Base-by-base conservation (phyloP, 2,329 filamentous ascomycete genomes). In the Madurella mycetomatis region DNA sequence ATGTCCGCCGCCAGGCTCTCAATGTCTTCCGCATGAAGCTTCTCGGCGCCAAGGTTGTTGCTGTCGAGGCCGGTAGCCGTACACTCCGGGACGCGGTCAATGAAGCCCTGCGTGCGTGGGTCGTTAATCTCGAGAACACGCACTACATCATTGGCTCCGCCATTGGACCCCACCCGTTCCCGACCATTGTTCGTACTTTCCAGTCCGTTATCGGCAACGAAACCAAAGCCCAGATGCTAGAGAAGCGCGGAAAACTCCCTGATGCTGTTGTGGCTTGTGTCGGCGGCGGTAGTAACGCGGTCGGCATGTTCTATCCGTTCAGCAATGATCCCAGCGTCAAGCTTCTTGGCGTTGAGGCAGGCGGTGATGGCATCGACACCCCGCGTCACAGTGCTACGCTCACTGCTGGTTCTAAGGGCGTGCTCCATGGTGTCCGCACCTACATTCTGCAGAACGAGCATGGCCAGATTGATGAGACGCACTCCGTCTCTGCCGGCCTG, bases 21-120 rank as follows among this genome's bases (percentile, higher is more conserved):
- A 99, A 99, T 72, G 94, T 99, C 40, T 99, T 99, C 83, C 88
- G 94, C 43, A 99, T 99, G 83, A 94, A 95, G 72, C 82, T 99
- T 11, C 86, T 99, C 5, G 94, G 94, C 56, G 94, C 94, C 47
- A 87, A 88, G 64, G 94, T 99, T 41, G 82, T 99, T 41, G 87
- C 94, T 4, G 94, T 99, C 44, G 91, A 96, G 69, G 89, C 92
- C 45, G 94, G 94, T 51, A 90, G 87, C 64, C 84, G 85, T 65
- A 92, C 88, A 3, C 83, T 92, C 31, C 86, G 88, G 55, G 88
- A 92, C 66, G 88, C 92, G 2, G 92, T 97, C 73, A 97, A 97
- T 75, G 92, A 99, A 74, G 92, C 94, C 17, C 76, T 99, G 67
- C 88, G 94, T 44, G 86, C 89, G 59, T 99, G 94, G 94, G 92